phyloP scores from a whole-genome alignment of 2,329 filamentous ascomycete species.

The Trichoderma semiorbis region DNA sequence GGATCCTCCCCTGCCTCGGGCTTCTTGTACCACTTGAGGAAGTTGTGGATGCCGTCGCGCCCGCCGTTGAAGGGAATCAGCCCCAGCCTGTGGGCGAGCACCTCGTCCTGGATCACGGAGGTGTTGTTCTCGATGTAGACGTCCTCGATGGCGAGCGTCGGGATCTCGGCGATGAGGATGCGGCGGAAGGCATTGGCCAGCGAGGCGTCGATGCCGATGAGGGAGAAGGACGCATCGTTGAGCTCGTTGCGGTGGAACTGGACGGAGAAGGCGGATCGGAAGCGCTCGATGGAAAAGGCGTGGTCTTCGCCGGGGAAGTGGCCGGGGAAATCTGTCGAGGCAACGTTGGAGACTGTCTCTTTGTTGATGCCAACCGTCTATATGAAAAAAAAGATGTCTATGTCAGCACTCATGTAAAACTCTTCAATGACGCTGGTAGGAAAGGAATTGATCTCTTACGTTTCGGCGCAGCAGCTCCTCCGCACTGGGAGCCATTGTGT shows the following conservation, averaged over 20 bases:
- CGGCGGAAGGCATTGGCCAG: conserved; percentile 97
- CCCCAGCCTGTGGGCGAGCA: conserved; percentile 84
- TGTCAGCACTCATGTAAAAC: neutral
- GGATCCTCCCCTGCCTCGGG: conserved; percentile 59
- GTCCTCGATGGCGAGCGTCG: conserved; percentile 88
- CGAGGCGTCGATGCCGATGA: conserved; percentile 86
- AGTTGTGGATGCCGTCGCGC: conserved; percentile 69
- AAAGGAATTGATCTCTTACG: conserved; percentile 37
- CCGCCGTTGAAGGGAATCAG: conserved; percentile 84
- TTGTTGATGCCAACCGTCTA: conserved; percentile 82
- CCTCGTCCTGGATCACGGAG: conserved; percentile 96
- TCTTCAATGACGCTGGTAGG: neutral
- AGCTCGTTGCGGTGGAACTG: conserved; percentile 80
- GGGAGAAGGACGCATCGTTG: conserved; percentile 79
- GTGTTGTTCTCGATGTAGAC: conserved; percentile 96
- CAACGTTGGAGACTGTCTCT: conserved; percentile 86
- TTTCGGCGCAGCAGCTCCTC: conserved; percentile 61
- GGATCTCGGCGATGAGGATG: conserved; percentile 91
- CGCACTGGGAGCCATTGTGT: conserved; percentile 40
- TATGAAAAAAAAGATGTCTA: neutral
- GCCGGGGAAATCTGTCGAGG: conserved; percentile 86
- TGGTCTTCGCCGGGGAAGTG: conserved; percentile 88
- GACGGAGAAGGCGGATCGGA: conserved; percentile 67
- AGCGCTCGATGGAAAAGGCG: conserved; percentile 71
- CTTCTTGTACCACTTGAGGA: conserved; percentile 79